Evolutionary conservation across 352 stramenopile species (phyloP).

Genomic region (Nothophytophthora sp.): DNA sequence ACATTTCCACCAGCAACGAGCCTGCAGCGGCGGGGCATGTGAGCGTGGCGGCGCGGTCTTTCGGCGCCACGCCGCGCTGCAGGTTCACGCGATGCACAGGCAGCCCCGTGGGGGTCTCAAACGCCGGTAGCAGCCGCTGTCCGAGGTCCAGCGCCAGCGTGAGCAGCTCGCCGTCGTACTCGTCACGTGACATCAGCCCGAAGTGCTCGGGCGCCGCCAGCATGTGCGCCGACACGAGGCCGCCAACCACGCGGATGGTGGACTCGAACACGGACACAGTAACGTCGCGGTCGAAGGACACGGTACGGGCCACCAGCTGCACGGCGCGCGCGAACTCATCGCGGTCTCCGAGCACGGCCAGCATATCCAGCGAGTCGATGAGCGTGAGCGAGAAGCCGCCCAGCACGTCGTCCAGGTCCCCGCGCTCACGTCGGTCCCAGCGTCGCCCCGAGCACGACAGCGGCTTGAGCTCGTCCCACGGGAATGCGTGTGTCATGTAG

Average conservation of each 20-base stretch:
- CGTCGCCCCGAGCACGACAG: conserved; percentile 73
- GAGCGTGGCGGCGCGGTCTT: conserved; percentile 42
- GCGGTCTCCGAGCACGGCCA: conserved; percentile 83
- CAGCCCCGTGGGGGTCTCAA: conserved; percentile 94
- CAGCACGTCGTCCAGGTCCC: conserved; percentile 86
- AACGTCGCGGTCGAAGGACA: conserved; percentile 87
- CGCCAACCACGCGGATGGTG: conserved; percentile 92
- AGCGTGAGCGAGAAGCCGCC: conserved; percentile 86
- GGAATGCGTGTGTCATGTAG: conserved; percentile 89
- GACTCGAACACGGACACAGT: conserved; percentile 94
- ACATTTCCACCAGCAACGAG: conserved; percentile 97
- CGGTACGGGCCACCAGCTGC: conserved; percentile 50
- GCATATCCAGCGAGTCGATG: conserved; percentile 90
- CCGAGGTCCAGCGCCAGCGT: conserved; percentile 94
- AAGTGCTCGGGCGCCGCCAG: conserved; percentile 65
- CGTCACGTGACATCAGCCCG: conserved; percentile 45
- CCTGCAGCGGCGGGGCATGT: conserved; percentile 96
- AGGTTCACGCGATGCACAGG: conserved; percentile 98
- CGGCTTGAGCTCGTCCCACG: conserved; percentile 89
- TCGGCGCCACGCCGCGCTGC: conserved; percentile 36
- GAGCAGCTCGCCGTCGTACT: conserved; percentile 96
- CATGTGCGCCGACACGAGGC: conserved; percentile 91
- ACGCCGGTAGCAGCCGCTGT: conserved; percentile 94
- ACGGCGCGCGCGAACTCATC: conserved; percentile 78
- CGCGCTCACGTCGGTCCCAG: conserved; percentile 79